Conservation (phyloP, 2,329 filamentous ascomycete genomes). For the Chalaropsis ovoidea region DNA sequence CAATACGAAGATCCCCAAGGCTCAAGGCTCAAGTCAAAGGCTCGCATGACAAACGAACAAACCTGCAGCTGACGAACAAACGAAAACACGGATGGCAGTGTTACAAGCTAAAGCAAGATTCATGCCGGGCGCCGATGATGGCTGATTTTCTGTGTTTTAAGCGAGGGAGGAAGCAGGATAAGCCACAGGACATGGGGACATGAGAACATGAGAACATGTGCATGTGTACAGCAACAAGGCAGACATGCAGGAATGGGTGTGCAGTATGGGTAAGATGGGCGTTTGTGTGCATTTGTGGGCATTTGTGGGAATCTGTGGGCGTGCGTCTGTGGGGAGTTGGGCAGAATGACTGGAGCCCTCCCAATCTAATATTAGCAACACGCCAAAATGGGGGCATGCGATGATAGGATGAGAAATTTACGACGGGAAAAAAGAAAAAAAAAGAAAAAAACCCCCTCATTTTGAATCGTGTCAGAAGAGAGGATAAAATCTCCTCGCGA, state of each 20-base stretch:
- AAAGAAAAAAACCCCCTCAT: not conserved
- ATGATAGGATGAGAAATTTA: conserved; percentile 10
- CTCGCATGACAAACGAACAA: not conserved
- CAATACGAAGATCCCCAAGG: too few species aligned
- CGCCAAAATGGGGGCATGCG: not conserved
- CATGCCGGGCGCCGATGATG: not conserved
- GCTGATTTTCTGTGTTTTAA: not conserved
- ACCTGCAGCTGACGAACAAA: not conserved
- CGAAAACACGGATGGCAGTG: conserved; percentile 1
- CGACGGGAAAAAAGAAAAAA: not conserved
- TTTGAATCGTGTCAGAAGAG: too few species aligned
- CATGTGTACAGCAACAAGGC: not conserved
- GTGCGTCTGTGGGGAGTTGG: too few species aligned
- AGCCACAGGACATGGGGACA: too few species aligned
- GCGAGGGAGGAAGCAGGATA: not conserved
- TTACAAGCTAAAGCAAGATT: conserved; percentile 1
- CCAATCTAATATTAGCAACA: conserved; percentile 4
- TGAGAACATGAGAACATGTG: too few species aligned
- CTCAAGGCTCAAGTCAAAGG: too few species aligned
- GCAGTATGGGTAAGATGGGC: too few species aligned
- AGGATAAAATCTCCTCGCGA: conserved; percentile 5
- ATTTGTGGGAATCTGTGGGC: too few species aligned
- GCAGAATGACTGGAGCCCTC: not conserved
- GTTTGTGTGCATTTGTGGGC: not conserved
- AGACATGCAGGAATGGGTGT: not conserved